phyloP scores from a whole-genome alignment of 495 filamentous ascomycete genomes.

The Apodospora peruviana region DNA sequence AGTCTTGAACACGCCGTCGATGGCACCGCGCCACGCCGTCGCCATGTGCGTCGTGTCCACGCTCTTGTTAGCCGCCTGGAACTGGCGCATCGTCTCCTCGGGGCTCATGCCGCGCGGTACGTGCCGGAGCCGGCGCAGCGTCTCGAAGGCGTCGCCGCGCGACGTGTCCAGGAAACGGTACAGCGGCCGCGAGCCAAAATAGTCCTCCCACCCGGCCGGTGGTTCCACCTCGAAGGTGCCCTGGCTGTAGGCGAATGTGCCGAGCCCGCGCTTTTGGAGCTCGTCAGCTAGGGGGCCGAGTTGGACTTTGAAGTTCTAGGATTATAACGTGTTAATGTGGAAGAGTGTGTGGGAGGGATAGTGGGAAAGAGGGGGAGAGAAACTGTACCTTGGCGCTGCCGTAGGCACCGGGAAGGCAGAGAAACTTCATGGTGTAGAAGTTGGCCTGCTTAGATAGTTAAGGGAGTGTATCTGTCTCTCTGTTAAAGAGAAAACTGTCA shows the following conservation, averaged over 20 bases:
- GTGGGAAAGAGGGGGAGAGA: not conserved
- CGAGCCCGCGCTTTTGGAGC: slow-evolving; percentile 34
- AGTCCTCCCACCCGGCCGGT: slow-evolving; percentile 45
- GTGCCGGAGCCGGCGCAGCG: slow-evolving; percentile 44
- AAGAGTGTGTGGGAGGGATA: not conserved
- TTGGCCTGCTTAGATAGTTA: not conserved
- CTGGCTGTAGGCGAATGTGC: slow-evolving; percentile 43
- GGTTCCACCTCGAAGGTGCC: slow-evolving; percentile 39
- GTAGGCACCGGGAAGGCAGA: slow-evolving; percentile 31
- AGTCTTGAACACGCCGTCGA: slow-evolving; percentile 27
- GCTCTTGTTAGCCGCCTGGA: slow-evolving; percentile 23
- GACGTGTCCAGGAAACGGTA: slow-evolving; percentile 47
- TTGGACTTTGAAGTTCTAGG: slow-evolving; percentile 49
- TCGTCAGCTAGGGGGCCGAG: slow-evolving; percentile 45
- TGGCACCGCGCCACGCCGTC: slow-evolving; percentile 20
- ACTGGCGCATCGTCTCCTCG: slow-evolving; percentile 44
- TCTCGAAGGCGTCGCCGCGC: slow-evolving; percentile 38
- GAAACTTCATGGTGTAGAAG: slow-evolving; percentile 18
- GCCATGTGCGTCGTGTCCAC: slow-evolving; percentile 20
- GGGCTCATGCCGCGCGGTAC: slow-evolving; percentile 41
- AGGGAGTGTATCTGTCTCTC: too few species aligned
- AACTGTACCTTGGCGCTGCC: slow-evolving; percentile 35
- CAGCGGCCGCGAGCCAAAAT: slow-evolving; percentile 47
- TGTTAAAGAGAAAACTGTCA: not conserved
- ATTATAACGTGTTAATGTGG: not conserved